phyloP scores from a whole-genome alignment of 805 yeast genomes.

The Saitoella complicata region DNA sequence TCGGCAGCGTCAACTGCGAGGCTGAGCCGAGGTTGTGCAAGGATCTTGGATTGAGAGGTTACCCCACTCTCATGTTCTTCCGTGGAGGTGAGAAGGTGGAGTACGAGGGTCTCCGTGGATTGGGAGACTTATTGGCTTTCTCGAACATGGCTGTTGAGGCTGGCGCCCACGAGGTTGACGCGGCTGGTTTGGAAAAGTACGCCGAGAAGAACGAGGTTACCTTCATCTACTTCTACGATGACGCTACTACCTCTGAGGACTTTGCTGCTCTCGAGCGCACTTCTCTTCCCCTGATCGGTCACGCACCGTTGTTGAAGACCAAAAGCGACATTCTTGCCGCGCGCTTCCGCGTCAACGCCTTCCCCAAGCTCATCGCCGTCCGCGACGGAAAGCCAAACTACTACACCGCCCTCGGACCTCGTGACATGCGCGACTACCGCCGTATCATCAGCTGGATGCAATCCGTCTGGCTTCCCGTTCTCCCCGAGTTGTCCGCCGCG shows the following conservation, averaged over 20 bases:
- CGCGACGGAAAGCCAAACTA: conserved; percentile 15
- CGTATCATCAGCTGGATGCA: conserved; percentile 19
- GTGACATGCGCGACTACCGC: conserved; percentile 20
- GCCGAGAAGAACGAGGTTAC: conserved; percentile 17
- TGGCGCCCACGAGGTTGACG: conserved; percentile 16
- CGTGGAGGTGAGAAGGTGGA: conserved; percentile 16
- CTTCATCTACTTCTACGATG: conserved; percentile 26
- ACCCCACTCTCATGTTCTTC: conserved; percentile 17
- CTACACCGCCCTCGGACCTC: conserved; percentile 19
- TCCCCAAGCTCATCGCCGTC: conserved; percentile 21
- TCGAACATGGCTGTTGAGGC: conserved; percentile 20
- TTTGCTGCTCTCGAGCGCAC: conserved; percentile 22
- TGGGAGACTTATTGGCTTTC: conserved; percentile 20
- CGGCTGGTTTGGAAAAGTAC: conserved; percentile 14
- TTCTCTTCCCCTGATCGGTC: conserved; percentile 20
- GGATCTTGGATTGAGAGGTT: conserved; percentile 18
- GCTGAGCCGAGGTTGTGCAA: conserved; percentile 19
- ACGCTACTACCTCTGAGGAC: conserved; percentile 23
- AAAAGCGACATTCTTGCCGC: conserved; percentile 16
- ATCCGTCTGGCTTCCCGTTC: conserved; percentile 21
- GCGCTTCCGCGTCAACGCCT: conserved; percentile 15
- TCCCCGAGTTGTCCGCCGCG: conserved; percentile 23
- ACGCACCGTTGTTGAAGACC: conserved; percentile 19
- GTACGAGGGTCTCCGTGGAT: conserved; percentile 20
- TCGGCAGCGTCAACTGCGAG: conserved; percentile 28